Conservation (phyloP, 2,329 filamentous ascomycete species). For the Colletotrichum aenigma region DNA sequence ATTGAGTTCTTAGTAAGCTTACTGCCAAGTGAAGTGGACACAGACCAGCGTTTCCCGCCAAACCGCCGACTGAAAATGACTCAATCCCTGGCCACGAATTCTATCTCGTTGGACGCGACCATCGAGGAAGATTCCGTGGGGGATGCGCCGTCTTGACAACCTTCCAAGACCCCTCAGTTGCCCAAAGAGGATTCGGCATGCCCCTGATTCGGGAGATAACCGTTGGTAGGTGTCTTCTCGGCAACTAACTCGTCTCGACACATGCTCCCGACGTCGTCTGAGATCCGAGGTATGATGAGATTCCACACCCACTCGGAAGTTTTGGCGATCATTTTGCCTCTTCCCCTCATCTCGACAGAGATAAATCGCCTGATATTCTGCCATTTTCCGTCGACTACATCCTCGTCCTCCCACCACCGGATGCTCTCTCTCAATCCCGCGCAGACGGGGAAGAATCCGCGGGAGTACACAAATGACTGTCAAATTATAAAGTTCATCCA, state of each 20-base stretch:
- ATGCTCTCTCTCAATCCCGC: not conserved
- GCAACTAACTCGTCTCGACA: not conserved
- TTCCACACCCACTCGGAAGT: not conserved
- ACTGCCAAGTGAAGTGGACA: not conserved
- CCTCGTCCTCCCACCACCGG: not conserved
- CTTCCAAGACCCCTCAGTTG: not conserved
- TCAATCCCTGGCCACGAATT: not conserved
- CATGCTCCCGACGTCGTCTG: not conserved
- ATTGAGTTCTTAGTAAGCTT: not conserved
- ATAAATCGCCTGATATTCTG: not conserved
- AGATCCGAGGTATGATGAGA: not conserved
- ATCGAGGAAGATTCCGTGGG: not conserved
- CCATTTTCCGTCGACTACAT: not conserved
- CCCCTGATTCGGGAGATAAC: not conserved
- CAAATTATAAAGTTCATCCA: not conserved
- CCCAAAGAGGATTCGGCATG: not conserved
- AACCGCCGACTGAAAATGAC: not conserved
- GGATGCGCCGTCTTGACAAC: not conserved
- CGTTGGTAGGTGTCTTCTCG: not conserved
- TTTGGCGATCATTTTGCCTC: not conserved
- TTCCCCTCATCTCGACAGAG: not conserved
- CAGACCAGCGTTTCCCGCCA: not conserved
- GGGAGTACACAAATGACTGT: not conserved
- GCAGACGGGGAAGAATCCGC: not conserved
- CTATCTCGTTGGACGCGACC: not conserved